phyloP scores from a whole-genome alignment of 2,329 filamentous ascomycete species.

The Zopfia rhizophila region DNA sequence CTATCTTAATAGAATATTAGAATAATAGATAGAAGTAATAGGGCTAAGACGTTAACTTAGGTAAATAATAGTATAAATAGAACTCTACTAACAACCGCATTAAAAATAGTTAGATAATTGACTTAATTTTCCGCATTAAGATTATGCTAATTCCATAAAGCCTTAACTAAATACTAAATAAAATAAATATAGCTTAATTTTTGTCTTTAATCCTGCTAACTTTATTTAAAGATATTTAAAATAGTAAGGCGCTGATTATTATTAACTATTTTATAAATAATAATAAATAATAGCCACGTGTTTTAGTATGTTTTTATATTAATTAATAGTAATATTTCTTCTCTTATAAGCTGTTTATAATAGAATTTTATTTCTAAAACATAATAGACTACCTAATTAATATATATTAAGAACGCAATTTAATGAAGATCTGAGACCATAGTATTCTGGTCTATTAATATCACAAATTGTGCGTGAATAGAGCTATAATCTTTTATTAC shows the following conservation, averaged over 20 bases:
- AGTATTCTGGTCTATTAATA: constrained; percentile 18
- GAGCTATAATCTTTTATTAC: constrained; percentile 18
- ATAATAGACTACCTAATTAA: constrained; percentile 20
- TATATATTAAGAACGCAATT: constrained; percentile 24
- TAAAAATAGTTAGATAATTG: constrained; percentile 22
- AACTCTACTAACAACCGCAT: constrained; percentile 23
- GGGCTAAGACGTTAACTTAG: constrained; percentile 11
- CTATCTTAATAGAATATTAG: constrained; percentile 6
- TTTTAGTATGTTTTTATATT: constrained; percentile 24
- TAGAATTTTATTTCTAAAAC: constrained; percentile 22
- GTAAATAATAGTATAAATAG: constrained; percentile 25
- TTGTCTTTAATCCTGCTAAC: constrained; percentile 19
- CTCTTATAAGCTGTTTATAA: constrained; percentile 23
- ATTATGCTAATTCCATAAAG: constrained; percentile 26
- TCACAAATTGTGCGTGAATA: constrained; percentile 13
- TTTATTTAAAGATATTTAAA: constrained; percentile 22
- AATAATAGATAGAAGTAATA: constrained; percentile 1
- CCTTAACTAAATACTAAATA: constrained; percentile 21
- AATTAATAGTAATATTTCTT: constrained; percentile 21
- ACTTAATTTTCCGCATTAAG: constrained; percentile 19
- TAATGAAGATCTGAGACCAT: constrained; percentile 24
- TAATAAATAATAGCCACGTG: constrained; percentile 25
- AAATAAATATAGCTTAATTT: constrained; percentile 24
- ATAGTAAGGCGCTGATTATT: constrained; percentile 24
- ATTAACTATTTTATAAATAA: constrained; percentile 21